Conservation (phyloP, 805 yeast species). For the Lachancea kluyveri region DNA sequence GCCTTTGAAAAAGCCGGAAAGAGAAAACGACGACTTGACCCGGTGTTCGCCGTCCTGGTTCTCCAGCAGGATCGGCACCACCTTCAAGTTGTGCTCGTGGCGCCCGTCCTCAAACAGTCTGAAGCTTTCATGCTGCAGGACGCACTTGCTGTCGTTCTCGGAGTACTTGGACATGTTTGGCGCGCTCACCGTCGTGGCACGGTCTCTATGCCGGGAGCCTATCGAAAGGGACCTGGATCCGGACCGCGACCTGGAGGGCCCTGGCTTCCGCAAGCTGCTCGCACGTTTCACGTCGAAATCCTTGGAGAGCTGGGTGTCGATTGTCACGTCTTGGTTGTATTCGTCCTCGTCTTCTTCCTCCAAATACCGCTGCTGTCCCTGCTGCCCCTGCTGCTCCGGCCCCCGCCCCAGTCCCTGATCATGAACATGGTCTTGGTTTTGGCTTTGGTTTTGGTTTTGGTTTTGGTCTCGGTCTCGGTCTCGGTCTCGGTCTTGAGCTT, state of each 20-base stretch:
- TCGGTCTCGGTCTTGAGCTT: no score
- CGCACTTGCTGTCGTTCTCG: constrained; percentile 10
- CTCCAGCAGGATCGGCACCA: constrained; percentile 15
- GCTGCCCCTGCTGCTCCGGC: no score
- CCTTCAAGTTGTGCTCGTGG: constrained; percentile 23
- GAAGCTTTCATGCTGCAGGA: constrained; percentile 19
- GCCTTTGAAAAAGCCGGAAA: constrained; percentile 20
- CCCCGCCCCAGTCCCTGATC: no score
- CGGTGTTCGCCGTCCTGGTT: constrained; percentile 10
- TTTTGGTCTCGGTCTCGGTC: no score
- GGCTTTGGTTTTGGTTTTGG: background rate
- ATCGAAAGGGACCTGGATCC: constrained; percentile 7
- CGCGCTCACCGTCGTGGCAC: constrained; percentile 5
- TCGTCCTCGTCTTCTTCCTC: constrained; percentile 1
- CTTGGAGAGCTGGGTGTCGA: constrained; percentile 9
- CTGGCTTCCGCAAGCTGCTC: constrained; percentile 5
- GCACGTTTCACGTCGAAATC: constrained; percentile 6
- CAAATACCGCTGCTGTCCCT: no score
- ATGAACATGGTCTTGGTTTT: no score
- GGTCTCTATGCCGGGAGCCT: constrained; percentile 5
- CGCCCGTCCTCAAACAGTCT: constrained; percentile 22
- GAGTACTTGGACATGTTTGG: constrained; percentile 1
- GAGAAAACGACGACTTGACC: constrained; percentile 19
- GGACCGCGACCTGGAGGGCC: background rate
- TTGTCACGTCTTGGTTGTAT: constrained; percentile 3